Base-by-base conservation (phyloP, 192 early-diverging fungal species). In the Oehlia diaphana region DNA sequence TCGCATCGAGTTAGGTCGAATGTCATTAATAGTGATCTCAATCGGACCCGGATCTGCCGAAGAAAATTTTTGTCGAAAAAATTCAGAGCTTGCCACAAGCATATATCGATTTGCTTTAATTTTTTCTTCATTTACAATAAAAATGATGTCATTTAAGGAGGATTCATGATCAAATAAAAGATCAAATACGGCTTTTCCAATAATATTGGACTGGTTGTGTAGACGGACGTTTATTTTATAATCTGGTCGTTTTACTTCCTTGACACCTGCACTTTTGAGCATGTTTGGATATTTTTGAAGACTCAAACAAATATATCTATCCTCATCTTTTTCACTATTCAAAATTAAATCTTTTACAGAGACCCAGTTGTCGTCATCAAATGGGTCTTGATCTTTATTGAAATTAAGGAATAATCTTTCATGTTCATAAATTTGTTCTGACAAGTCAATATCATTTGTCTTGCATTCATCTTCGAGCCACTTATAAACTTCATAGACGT, bases 391-490 rank as follows among this genome's bases (percentile, higher is more conserved):
- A 10, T 63, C 13, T 63, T 39, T 76, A 5, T 39, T 7, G 23
- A 63, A 13, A 26, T 76, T 76, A 39, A 76, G 62, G 35, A 76
- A 76, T 63, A 76, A 37, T 23, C 1, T 26, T n/a, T 75, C 74
- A 9, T 4, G 0, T 35, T 14, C 1, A 13, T 3, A 1, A 35
- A 63, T 61, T 4, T 76, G 9, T 13, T 76, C 58, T 3, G 21
- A 35, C 2, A 76, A 47, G 14, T 13, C 12, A 31, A 31, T 47
- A 8, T 42, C 5, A 72, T 72, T 72, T 72, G 23, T 50, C 39
- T 42, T 42, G 12, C 70, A 72, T 72, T 72, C 26, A 26, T 23
- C 61, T 16, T 42, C 37, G 9, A 76, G 39, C 53, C 58, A 63
- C 10, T 63, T n/a, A 63, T 76, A 76, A 47, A 76, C 62, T 6